Evolutionary conservation across 1,284 basidiomycete genomes (phyloP), one percentile per base, ranked within the genome.

Genomic region (Moesziomyces aphidis): DNA sequence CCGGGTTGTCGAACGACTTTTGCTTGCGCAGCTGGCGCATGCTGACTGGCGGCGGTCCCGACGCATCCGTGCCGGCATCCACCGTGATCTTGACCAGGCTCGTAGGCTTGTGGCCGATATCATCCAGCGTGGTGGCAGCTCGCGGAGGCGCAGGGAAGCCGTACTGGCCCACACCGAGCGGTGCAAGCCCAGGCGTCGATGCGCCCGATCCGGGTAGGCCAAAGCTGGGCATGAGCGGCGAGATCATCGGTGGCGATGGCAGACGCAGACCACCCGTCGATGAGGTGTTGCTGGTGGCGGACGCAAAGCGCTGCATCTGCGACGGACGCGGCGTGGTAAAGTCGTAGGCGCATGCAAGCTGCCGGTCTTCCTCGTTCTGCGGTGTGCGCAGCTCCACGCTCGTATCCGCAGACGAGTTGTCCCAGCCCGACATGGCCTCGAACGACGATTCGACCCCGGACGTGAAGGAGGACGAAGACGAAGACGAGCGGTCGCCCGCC

Each of bases 1-100:
- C 53, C 1, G 73, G 73, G 34, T 72, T 72, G 46, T 76, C 73
- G 24, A 76, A 76, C 36, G 63, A 63, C 39, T 73, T 73, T 43
- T 73, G 70, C 65, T 73, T 76, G 39, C 73, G 55, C 28, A 72
- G 61, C 21, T 54, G 58, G 28, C 73, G 68, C 36, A 65, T 64
- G n/a, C 50, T 49, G 11, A 44, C 22, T 4, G 34, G 36, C 3
- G 66, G 66, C 10, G 17, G 39, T 0, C 47, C 9, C n/a, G 34
- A 4, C 9, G 59, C 34, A 7, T 42, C 39, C 4, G 45, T 53
- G n/a, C 15, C 23, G n/a, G 34, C 28, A 17, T 47, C 55, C 34
- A 6, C 49, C 4, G 45, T 11, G 26, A 7, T n/a, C 48, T 53
- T 50, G n/a, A 57, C 50, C 17, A 58, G 13, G n/a, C 48, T 60